Evolutionary conservation across 805 yeast species (phyloP).

Genomic region (Ogataea kodamae): DNA sequence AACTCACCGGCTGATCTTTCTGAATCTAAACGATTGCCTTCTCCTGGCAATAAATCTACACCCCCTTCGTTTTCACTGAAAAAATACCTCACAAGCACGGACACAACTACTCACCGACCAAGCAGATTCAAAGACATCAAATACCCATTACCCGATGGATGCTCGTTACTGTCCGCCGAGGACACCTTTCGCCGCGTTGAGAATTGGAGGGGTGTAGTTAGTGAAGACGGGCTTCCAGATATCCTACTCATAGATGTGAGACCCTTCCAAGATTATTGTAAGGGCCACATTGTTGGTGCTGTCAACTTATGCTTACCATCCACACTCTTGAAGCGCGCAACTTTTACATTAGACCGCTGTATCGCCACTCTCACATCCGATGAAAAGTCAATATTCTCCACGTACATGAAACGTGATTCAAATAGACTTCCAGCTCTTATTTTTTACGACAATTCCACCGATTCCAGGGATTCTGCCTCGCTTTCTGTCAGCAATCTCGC

Average conservation of each 20-base stretch:
- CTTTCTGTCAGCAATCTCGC: conserved; percentile 43
- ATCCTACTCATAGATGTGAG: conserved; percentile 70
- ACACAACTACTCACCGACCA: conserved; percentile 16
- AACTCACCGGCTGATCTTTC: conserved; percentile 4
- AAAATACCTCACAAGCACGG: conserved; percentile 16
- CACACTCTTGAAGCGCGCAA: conserved; percentile 74
- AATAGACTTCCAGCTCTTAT: conserved; percentile 41
- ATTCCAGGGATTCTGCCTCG: conserved; percentile 32
- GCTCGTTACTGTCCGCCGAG: conserved; percentile 18
- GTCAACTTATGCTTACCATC: conserved; percentile 84
- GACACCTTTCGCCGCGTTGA: conserved; percentile 20
- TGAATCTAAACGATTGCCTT: conserved; percentile 1
- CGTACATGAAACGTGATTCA: conserved; percentile 30
- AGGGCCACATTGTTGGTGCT: conserved; percentile 54
- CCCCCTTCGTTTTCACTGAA: conserved; percentile 12
- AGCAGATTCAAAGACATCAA: conserved; percentile 24
- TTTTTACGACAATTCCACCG: conserved; percentile 48
- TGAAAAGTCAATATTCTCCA: conserved; percentile 44
- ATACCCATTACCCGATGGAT: conserved; percentile 22
- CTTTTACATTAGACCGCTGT: conserved; percentile 62
- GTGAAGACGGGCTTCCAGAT: conserved; percentile 27
- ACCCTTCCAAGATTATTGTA: conserved; percentile 71
- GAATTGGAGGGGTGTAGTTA: conserved; percentile 18
- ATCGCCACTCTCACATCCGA: conserved; percentile 54
- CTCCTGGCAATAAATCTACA: conserved; percentile 1